A percentile compares a stretch with the other conserved stretches of the same genome.
These are phyloP conservation scores for Cyanidiococcus yangmingshanensis DNA, from an alignment of 23 red algal genomes.

Conservation along the genomic window DNA sequence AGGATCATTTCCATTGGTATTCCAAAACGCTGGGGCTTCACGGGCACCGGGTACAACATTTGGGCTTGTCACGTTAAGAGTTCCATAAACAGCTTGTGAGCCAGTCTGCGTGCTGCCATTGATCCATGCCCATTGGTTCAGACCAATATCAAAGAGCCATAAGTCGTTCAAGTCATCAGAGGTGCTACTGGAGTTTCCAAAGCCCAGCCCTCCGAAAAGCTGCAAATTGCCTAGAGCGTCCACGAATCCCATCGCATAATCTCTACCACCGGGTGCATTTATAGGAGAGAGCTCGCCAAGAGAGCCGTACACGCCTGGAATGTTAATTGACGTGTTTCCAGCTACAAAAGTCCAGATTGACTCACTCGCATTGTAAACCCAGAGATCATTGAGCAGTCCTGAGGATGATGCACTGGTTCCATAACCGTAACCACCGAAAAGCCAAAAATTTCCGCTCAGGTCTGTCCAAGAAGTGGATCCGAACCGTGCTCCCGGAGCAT, in stretches of 20 bases:
- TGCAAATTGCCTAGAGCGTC: neutral
- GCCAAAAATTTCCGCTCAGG: neutral
- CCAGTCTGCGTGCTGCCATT: neutral
- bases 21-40: neutral
- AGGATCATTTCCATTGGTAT: neutral
- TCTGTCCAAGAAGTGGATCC: neutral
- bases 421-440: slow-evolving; percentile 7
- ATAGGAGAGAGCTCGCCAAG: neutral
- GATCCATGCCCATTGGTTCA: neutral
- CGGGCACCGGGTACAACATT: neutral
- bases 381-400: slow-evolving; percentile 6
- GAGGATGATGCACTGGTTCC: neutral
- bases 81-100: neutral
- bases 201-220: neutral
- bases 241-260: neutral
- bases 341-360: neutral
- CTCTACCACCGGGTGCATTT: neutral
- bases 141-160: neutral
- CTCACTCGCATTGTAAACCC: neutral
- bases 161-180: neutral
- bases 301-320: neutral
- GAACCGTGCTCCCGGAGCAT: neutral
- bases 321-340: neutral
- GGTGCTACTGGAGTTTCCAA: no score
- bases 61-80: neutral